These are phyloP conservation scores for Colletotrichum trifolii DNA, from an alignment of 2,329 filamentous ascomycete genomes.

Conservation along the genomic window DNA sequence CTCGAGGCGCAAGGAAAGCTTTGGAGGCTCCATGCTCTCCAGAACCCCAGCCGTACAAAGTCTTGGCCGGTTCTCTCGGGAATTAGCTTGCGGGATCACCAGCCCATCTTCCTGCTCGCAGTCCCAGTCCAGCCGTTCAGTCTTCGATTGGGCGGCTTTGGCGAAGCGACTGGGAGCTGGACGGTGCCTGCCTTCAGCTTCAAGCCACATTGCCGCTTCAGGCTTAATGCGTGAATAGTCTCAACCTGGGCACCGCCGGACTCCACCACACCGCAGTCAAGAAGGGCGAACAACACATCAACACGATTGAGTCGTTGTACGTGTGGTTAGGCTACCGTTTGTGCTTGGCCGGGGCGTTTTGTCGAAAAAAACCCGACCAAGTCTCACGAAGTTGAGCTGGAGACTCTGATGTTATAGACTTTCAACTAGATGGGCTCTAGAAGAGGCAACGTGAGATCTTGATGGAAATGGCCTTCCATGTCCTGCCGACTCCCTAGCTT, in stretches of 20 bases:
- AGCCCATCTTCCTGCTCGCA: slow-evolving; percentile 5
- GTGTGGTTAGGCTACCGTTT: neutral
- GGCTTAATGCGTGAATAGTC: slow-evolving; percentile 33
- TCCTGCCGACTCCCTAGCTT: neutral
- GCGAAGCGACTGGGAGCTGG: slow-evolving; percentile 26
- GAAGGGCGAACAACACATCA: slow-evolving; percentile 7
- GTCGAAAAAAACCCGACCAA: slow-evolving; percentile 1
- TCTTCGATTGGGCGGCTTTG: slow-evolving; percentile 26
- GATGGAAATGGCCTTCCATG: neutral
- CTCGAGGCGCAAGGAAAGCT: slow-evolving; percentile 7
- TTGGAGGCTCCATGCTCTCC: slow-evolving; percentile 1
- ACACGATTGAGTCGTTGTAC: slow-evolving; percentile 15
- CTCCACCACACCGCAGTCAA: slow-evolving; percentile 33
- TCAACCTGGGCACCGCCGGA: slow-evolving; percentile 27
- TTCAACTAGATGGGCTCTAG: no score
- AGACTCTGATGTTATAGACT: no score
- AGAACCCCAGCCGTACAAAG: neutral
- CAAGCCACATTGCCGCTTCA: slow-evolving; percentile 34
- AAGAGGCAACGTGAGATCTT: neutral
- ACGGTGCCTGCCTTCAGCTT: slow-evolving; percentile 34
- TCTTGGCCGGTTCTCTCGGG: slow-evolving; percentile 2
- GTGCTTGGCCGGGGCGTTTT: neutral
- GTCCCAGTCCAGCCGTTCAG: slow-evolving; percentile 14
- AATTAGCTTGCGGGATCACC: slow-evolving; percentile 8
- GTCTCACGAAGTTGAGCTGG: no score